A percentile compares a stretch with the other conserved stretches of the same genome.
Conservation (phyloP, 192 early-diverging fungal genomes). For the Irineochytrium annulatum region DNA sequence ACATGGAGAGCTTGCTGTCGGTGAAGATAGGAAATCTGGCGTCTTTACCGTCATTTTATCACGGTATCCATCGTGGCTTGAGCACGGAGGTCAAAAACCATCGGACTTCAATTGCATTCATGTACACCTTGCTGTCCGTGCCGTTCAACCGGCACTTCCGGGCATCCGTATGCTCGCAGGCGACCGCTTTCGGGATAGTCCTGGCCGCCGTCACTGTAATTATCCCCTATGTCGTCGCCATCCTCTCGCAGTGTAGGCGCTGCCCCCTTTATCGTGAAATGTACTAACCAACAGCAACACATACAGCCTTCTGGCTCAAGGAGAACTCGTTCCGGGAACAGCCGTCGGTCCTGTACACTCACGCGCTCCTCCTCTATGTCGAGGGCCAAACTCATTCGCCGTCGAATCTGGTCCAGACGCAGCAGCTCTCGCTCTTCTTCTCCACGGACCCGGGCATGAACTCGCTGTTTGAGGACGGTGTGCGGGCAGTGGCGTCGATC, state of each 20-base stretch:
- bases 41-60: too few species aligned
- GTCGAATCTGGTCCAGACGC: background rate
- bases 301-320: slow-evolving; percentile 39
- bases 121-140: slow-evolving; percentile 21
- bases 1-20: too few species aligned
- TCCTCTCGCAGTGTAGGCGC: slow-evolving; percentile 25
- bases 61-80: too few species aligned
- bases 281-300: background rate
- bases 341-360: slow-evolving; percentile 30
- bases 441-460: slow-evolving; percentile 25
- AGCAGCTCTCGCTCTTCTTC: slow-evolving; percentile 8
- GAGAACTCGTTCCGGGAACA: slow-evolving; percentile 27
- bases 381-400: slow-evolving; percentile 17
- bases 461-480: slow-evolving; percentile 14
- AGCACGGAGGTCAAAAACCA: too few species aligned
- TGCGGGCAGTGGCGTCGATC: slow-evolving; percentile 16
- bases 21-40: too few species aligned
- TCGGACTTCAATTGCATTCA: background rate
- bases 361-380: slow-evolving; percentile 20
- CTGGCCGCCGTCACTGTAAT: slow-evolving; percentile 7
- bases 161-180: slow-evolving; percentile 17
- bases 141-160: slow-evolving; percentile 32
- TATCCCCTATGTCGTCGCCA: slow-evolving; percentile 31
- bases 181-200: slow-evolving; percentile 14
- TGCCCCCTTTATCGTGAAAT: background rate